Conservation (phyloP, 2,329 filamentous ascomycete genomes). For the Colletotrichum sp. region DNA sequence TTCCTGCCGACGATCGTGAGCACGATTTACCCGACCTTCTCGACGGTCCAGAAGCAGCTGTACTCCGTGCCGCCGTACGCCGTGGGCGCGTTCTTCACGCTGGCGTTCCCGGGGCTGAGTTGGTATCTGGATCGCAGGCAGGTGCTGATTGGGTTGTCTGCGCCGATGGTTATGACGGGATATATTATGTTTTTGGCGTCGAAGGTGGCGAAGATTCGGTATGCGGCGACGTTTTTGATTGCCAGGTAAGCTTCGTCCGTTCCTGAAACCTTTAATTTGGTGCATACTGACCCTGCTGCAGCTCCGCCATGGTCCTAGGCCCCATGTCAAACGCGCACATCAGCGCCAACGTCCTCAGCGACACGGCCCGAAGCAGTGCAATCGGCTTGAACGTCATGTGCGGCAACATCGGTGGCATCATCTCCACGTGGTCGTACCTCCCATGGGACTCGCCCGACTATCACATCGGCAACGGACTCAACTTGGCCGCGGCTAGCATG, state of each 20-base stretch:
- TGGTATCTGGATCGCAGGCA: constrained; percentile 65
- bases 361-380: constrained; percentile 70
- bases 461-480: constrained; percentile 73
- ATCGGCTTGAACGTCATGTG: constrained; percentile 73
- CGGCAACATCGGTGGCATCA: constrained; percentile 73
- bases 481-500: constrained; percentile 60
- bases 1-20: constrained; percentile 72
- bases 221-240: constrained; percentile 74
- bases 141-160: constrained; percentile 63
- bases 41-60: constrained; percentile 68
- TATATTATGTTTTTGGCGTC: constrained; percentile 74
- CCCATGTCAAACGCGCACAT: constrained; percentile 71
- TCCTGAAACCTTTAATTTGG: too few relatives aligned
- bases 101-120: constrained; percentile 65
- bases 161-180: constrained; percentile 70
- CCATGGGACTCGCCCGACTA: constrained; percentile 69
- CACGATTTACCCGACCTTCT: constrained; percentile 66
- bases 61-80: constrained; percentile 74
- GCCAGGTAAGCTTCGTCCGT: constrained; percentile 38
- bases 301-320: constrained; percentile 66
- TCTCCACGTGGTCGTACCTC: constrained; percentile 70
- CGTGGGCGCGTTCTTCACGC: constrained; percentile 70
- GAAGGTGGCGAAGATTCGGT: constrained; percentile 56
- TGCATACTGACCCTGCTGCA: fast-evolving
- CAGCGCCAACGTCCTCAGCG: constrained; percentile 73